phyloP scores from a whole-genome alignment of 1,139 yeast genomes.

The Protomyces inundatus region DNA sequence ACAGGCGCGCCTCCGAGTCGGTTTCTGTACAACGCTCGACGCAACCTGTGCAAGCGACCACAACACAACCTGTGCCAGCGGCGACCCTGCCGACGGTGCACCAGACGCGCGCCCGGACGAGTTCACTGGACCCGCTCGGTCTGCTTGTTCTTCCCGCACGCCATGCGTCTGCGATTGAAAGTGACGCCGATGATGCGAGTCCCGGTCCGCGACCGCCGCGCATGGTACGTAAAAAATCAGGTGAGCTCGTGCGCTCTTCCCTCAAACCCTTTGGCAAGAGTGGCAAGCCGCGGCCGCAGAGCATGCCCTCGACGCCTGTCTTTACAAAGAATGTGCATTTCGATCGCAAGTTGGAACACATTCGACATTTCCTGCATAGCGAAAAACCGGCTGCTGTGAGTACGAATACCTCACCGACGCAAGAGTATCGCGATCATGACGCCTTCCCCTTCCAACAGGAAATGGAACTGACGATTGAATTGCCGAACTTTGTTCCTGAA shows the following conservation, averaged over 20 bases:
- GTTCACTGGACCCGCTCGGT: slow-evolving; percentile 1
- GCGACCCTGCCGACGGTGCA: not conserved
- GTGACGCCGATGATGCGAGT: slow-evolving; percentile 9
- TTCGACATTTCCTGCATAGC: slow-evolving; percentile 62
- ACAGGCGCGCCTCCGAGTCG: not conserved
- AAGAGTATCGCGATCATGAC: slow-evolving; percentile 33
- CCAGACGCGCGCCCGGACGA: slow-evolving; percentile 7
- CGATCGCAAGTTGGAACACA: slow-evolving; percentile 59
- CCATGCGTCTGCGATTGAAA: not conserved
- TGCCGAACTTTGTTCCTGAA: slow-evolving; percentile 46
- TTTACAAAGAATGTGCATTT: slow-evolving; percentile 68
- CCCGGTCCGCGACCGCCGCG: slow-evolving; percentile 25
- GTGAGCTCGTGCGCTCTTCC: slow-evolving; percentile 72
- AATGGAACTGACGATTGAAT: slow-evolving; percentile 49
- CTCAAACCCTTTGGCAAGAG: slow-evolving; percentile 47
- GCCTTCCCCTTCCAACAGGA: slow-evolving; percentile 33
- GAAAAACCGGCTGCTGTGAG: slow-evolving; percentile 75
- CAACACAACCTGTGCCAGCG: not conserved
- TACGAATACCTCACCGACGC: slow-evolving; percentile 56
- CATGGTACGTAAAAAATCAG: slow-evolving; percentile 66
- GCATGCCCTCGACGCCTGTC: slow-evolving; percentile 71
- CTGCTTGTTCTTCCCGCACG: not conserved
- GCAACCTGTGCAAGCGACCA: not conserved
- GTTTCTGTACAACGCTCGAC: not conserved
- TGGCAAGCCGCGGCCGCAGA: slow-evolving; percentile 41